Evolutionary conservation across 1,139 yeast genomes (phyloP).

Genomic region (Nadsonia commutata): DNA sequence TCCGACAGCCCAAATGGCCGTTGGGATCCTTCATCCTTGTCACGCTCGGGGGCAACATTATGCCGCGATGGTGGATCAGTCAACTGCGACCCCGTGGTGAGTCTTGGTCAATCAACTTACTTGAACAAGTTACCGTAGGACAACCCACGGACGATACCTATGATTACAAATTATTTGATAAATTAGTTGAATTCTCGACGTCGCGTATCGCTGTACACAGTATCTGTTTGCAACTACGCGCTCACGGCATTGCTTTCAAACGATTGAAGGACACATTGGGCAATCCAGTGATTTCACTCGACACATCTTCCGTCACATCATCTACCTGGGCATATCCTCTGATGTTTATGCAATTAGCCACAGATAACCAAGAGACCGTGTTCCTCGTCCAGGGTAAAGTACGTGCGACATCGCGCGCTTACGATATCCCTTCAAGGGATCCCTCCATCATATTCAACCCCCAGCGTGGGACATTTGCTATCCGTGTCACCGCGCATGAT

Average conservation of each 20-base stretch:
- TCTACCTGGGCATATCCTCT: conserved; percentile 17
- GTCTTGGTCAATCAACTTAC: conserved; percentile 17
- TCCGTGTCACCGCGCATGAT: conserved; percentile 8
- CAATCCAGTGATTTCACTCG: not conserved
- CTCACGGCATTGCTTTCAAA: conserved; percentile 4
- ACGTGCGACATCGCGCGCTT: too few species aligned
- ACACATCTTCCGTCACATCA: conserved; percentile 7
- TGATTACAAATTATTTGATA: conserved; percentile 17
- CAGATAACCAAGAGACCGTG: not conserved
- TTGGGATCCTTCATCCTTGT: conserved; percentile 24
- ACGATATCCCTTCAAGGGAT: conserved; percentile 10
- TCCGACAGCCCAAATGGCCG: conserved; percentile 22
- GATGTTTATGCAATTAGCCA: conserved; percentile 6
- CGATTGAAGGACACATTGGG: conserved; percentile 1
- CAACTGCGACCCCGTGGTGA: conserved; percentile 18
- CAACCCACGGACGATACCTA: conserved; percentile 10
- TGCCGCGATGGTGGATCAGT: conserved; percentile 20
- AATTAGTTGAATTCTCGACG: conserved; percentile 14
- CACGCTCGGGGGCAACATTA: conserved; percentile 13
- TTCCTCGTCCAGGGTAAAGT: not conserved
- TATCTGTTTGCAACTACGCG: conserved; percentile 15
- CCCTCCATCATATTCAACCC: conserved; percentile 15
- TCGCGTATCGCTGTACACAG: conserved; percentile 17
- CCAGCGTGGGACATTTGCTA: conserved; percentile 13
- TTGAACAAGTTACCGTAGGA: conserved; percentile 15